These are phyloP conservation scores for Chlorophyllum brunneum DNA, from an alignment of 768 basidiomycete genomes.

Conservation along the genomic window DNA sequence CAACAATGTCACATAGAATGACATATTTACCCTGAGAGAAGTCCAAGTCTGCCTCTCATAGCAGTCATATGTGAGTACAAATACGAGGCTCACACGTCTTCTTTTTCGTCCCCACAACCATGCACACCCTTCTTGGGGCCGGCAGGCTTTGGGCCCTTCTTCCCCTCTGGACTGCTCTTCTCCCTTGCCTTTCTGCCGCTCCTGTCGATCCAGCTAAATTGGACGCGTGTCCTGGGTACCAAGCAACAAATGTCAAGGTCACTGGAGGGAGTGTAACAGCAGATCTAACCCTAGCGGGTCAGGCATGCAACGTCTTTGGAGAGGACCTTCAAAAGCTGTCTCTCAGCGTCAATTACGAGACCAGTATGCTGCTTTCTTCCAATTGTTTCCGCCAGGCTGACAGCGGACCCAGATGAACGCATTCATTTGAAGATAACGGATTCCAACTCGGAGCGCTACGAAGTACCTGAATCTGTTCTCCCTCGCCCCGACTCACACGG, in stretches of 20 bases:
- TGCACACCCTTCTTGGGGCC: neutral
- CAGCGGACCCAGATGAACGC: constrained; percentile 36
- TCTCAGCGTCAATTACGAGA: constrained; percentile 56
- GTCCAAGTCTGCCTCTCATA: no score
- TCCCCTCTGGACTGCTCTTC: neutral
- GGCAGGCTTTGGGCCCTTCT: neutral
- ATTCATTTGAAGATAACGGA: constrained; percentile 66
- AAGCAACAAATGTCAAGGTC: constrained; percentile 39
- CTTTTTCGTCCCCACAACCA: neutral
- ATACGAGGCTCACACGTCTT: neutral
- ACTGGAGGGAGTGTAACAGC: constrained; percentile 41
- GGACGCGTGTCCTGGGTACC: constrained; percentile 62
- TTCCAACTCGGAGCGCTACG: constrained; percentile 45
- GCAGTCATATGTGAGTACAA: no score
- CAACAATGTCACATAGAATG: no score
- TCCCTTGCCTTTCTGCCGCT: constrained; percentile 10
- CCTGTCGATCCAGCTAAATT: constrained; percentile 33
- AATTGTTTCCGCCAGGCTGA: neutral
- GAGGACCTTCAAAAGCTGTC: constrained; percentile 43
- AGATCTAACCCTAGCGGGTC: constrained; percentile 47
- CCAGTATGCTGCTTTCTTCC: constrained; percentile 27
- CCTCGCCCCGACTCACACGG: constrained; percentile 43
- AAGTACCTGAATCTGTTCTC: constrained; percentile 60
- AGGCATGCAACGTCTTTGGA: constrained; percentile 59
- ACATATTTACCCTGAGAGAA: no score